Conservation (phyloP, 2,329 filamentous ascomycete species). For the Arthroderma sp. region DNA sequence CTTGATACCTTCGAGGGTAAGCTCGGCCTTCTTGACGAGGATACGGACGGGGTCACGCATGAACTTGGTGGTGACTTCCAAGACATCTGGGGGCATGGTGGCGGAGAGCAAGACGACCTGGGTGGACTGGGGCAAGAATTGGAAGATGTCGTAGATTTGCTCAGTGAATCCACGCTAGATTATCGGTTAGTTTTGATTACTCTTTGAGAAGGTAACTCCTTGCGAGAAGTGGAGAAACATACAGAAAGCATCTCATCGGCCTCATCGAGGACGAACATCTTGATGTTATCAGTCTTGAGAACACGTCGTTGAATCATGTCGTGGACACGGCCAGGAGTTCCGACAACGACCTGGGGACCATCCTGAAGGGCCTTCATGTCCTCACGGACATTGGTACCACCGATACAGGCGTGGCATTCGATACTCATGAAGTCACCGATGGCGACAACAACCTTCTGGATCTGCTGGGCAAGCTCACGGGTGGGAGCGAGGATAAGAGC, state of each 20-base stretch:
- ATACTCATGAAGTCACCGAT: slow-evolving; percentile 99
- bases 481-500: slow-evolving; percentile 92
- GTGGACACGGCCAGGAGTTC: slow-evolving; percentile 90
- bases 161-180: slow-evolving; percentile 74
- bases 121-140: slow-evolving; percentile 87
- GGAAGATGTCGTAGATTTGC: slow-evolving; percentile 98
- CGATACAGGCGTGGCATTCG: slow-evolving; percentile 96
- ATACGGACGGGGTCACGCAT: slow-evolving; percentile 97
- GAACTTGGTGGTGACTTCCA: slow-evolving; percentile 99
- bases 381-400: slow-evolving; percentile 93
- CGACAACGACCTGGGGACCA: slow-evolving; percentile 93
- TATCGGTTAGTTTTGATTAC: slow-evolving; percentile 3
- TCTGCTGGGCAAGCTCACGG: slow-evolving; percentile 92
- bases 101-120: slow-evolving; percentile 98
- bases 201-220: neutral
- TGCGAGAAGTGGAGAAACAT: slow-evolving; percentile 9
- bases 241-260: slow-evolving; percentile 68
- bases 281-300: slow-evolving; percentile 60
- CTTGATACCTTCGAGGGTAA: slow-evolving; percentile 93
- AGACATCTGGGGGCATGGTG: slow-evolving; percentile 90
- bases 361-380: slow-evolving; percentile 97
- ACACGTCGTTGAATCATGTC: slow-evolving; percentile 68
- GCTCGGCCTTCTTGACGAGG: slow-evolving; percentile 93
- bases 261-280: slow-evolving; percentile 66
- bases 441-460: slow-evolving; percentile 97